Conservation (phyloP, 176 grass and related monocot genomes). For the Juncus inflexus region DNA sequence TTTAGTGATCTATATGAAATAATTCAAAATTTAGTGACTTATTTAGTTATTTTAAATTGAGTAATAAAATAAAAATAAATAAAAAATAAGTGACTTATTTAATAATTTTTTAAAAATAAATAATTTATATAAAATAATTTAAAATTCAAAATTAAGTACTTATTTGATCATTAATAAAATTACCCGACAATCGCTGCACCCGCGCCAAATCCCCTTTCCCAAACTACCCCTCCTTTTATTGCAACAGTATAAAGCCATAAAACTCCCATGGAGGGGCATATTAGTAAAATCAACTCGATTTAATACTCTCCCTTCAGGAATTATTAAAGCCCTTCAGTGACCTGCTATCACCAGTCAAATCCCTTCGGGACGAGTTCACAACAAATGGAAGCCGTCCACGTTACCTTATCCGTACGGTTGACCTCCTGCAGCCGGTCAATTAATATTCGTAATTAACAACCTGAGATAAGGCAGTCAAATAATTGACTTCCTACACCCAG, state of each 20-base stretch:
- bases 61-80: too few relatives aligned
- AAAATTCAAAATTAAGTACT: too few relatives aligned
- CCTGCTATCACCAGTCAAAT: not conserved
- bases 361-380: not conserved
- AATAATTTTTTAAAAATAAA: too few relatives aligned
- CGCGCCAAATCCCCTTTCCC: constrained; percentile 20
- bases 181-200: too few relatives aligned
- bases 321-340: constrained; percentile 1
- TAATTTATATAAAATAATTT: too few relatives aligned
- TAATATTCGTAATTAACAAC: constrained; percentile 18
- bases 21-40: too few relatives aligned
- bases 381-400: not conserved
- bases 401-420: not conserved
- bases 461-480: constrained; percentile 24
- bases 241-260: not conserved
- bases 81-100: too few relatives aligned
- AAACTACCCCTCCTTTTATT: constrained; percentile 8
- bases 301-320: not conserved
- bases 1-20: too few relatives aligned
- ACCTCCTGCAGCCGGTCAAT: constrained; percentile 15
- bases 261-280: not conserved
- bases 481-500: not conserved
- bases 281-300: constrained; percentile 9
- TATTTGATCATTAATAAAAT: too few relatives aligned
- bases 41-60: too few relatives aligned